A percentile compares a stretch with the other conserved stretches of the same genome.
These are phyloP conservation scores for Botryosphaeria agaves DNA, from an alignment of 2,329 filamentous ascomycete genomes.

Conservation along the genomic window DNA sequence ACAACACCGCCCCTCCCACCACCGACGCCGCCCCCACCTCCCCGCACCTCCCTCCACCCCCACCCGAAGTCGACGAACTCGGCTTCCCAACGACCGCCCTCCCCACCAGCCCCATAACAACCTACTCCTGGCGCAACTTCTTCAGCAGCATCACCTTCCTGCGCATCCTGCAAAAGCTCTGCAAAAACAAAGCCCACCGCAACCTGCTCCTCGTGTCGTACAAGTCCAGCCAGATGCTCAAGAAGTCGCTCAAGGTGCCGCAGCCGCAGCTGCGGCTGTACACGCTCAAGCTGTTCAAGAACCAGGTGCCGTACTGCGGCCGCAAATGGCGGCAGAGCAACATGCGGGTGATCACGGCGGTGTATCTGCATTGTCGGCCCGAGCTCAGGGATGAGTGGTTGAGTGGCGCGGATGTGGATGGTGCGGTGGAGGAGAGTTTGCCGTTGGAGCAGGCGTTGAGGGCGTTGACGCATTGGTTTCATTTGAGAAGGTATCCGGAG, in stretches of 20 bases:
- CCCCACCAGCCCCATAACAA: conserved; percentile 62
- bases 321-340: conserved; percentile 96
- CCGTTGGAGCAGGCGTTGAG: conserved; percentile 82
- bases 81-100: conserved; percentile 60
- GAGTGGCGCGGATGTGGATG: conserved; percentile 76
- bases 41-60: conserved; percentile 14
- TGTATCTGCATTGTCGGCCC: conserved; percentile 84
- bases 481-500: conserved; percentile 65
- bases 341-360: conserved; percentile 95
- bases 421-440: conserved; percentile 81
- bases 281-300: conserved; percentile 96
- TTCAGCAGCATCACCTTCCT: conserved; percentile 91
- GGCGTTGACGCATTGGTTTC: conserved; percentile 87
- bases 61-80: conserved; percentile 62
- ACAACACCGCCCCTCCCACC: conserved; percentile 15
- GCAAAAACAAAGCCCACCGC: conserved; percentile 86
- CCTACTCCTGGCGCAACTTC: conserved; percentile 87
- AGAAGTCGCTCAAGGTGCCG: conserved; percentile 80
- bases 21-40: conserved; percentile 17
- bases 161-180: conserved; percentile 93
- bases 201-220: conserved; percentile 89
- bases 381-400: conserved; percentile 94
- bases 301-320: conserved; percentile 93
- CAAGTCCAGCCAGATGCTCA: conserved; percentile 82
- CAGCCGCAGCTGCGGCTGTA: conserved; percentile 79